Conservation (phyloP, 2,329 filamentous ascomycete species). For the Beauveria australis region DNA sequence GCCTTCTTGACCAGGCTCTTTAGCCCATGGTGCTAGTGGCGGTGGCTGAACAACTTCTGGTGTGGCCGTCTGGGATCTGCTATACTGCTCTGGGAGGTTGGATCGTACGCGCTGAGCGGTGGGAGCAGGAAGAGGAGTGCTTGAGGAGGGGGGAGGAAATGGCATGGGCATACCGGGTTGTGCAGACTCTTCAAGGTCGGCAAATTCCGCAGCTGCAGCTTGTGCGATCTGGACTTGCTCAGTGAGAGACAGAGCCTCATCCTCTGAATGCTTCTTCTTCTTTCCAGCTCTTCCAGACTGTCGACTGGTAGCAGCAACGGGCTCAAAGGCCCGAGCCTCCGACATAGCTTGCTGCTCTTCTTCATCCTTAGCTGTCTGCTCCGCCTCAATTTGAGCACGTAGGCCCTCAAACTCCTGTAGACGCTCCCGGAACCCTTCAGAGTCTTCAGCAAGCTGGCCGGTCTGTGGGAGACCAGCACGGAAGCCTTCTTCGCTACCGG, state of each 20-base stretch:
- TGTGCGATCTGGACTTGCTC: constrained; percentile 77
- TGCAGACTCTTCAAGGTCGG: constrained; percentile 45
- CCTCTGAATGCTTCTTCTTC: constrained; percentile 25
- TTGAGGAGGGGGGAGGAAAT: constrained; percentile 62
- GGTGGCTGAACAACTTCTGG: constrained; percentile 55
- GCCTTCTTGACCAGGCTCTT: constrained; percentile 61
- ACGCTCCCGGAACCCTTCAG: constrained; percentile 58
- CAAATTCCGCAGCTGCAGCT: constrained; percentile 34
- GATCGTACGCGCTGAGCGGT: constrained; percentile 78
- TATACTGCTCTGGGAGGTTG: constrained; percentile 69
- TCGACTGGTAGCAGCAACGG: not conserved
- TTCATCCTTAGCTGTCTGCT: constrained; percentile 29
- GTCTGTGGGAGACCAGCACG: constrained; percentile 41
- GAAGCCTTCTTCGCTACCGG: constrained; percentile 28
- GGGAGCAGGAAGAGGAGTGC: constrained; percentile 78
- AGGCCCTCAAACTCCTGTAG: constrained; percentile 77
- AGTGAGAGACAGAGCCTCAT: constrained; percentile 56
- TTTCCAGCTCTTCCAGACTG: constrained; percentile 15
- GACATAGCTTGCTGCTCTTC: constrained; percentile 18
- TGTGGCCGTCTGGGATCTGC: constrained; percentile 68
- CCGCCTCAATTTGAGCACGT: constrained; percentile 61
- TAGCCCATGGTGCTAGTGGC: constrained; percentile 90
- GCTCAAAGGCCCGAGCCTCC: constrained; percentile 12
- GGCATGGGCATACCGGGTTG: constrained; percentile 64
- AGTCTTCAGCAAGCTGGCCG: constrained; percentile 44